Percentiles rank a stretch among this genome's conserved stretches.
Conservation (phyloP, 2,329 filamentous ascomycete species). For the Thelonectria discophora region DNA sequence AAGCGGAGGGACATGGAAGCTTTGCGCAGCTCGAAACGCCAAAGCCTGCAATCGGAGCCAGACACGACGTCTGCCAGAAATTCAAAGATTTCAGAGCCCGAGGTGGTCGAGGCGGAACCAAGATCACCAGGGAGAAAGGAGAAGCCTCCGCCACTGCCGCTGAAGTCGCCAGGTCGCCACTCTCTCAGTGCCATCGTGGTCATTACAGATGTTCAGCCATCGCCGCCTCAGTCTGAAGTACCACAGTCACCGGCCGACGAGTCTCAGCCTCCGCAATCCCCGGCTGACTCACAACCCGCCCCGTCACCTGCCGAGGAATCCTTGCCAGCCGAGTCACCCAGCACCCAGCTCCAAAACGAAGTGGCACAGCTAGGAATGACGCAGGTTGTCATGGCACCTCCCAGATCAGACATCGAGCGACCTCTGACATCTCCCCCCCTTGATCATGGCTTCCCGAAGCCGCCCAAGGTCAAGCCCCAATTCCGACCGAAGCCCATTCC, state of each 20-base stretch:
- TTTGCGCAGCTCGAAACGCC: conserved; percentile 37
- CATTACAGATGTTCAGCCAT: conserved; percentile 49
- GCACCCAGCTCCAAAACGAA: neutral
- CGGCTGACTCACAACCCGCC: neutral
- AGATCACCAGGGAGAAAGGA: conserved; percentile 11
- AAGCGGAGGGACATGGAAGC: conserved; percentile 54
- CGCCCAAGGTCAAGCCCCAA: conserved; percentile 14
- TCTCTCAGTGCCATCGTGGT: conserved; percentile 52
- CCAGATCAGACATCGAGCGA: neutral
- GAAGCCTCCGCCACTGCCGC: conserved; percentile 27
- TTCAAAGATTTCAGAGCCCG: neutral
- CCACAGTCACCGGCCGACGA: conserved; percentile 2
- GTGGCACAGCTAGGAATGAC: conserved; percentile 8
- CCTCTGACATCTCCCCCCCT: conserved; percentile 16
- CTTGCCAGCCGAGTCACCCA: neutral
- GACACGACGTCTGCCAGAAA: neutral
- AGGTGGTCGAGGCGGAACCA: neutral
- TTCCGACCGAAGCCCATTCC: conserved; percentile 12
- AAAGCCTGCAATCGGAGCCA: neutral
- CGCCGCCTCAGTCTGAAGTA: conserved; percentile 25
- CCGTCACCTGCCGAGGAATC: neutral
- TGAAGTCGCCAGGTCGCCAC: conserved; percentile 30
- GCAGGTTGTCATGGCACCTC: neutral
- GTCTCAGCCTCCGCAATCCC: neutral
- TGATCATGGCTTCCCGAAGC: conserved; percentile 20